Conservation (phyloP, 176 grass and related monocot species). For the Carex cristatella region DNA sequence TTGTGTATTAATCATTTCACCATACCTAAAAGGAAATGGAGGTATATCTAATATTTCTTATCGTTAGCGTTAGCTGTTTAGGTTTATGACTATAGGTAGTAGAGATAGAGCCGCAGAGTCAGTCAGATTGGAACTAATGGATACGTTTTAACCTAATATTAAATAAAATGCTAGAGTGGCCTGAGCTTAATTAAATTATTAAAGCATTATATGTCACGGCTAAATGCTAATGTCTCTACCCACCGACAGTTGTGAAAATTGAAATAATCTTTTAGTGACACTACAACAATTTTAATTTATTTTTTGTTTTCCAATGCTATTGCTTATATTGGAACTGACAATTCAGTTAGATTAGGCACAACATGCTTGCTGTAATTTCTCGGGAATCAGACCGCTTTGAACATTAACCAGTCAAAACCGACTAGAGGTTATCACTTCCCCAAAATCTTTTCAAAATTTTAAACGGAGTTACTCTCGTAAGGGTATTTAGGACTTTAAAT, state of each 20-base stretch:
- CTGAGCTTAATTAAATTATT: not conserved
- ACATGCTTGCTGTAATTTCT: slow-evolving; percentile 17
- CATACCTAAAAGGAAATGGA: not conserved
- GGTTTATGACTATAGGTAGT: not conserved
- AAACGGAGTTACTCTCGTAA: not conserved
- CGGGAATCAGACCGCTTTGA: slow-evolving; percentile 21
- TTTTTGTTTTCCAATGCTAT: slow-evolving; percentile 1
- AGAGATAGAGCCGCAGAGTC: not conserved
- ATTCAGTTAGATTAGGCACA: slow-evolving; percentile 9
- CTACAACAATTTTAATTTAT: not conserved
- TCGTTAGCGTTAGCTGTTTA: slow-evolving; percentile 1
- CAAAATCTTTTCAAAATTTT: not conserved
- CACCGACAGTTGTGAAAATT: not conserved
- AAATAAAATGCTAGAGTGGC: not conserved
- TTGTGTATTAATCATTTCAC: not conserved
- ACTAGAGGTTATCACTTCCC: not conserved
- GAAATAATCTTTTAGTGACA: not conserved
- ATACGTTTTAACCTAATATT: not conserved
- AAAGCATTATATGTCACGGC: not conserved
- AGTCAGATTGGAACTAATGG: not conserved
- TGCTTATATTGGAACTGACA: slow-evolving; percentile 14
- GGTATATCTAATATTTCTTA: not conserved
- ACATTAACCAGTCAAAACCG: slow-evolving; percentile 20
- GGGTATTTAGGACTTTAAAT: not conserved
- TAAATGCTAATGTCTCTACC: not conserved